Conservation (phyloP, 305 asterid species). For the Euphrasia arctica region DNA sequence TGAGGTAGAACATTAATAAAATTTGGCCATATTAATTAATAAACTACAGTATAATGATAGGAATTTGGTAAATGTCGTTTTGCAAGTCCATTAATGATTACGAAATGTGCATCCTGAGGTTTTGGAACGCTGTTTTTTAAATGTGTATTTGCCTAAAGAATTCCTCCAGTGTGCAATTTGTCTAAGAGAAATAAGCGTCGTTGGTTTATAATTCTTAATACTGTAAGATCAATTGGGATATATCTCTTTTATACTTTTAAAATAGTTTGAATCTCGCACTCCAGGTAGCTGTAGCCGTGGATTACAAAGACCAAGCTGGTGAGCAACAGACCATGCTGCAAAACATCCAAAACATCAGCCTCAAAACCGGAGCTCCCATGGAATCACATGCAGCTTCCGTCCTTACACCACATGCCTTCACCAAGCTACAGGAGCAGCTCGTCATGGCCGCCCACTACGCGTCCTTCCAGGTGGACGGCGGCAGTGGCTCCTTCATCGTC, state of each 20-base stretch:
- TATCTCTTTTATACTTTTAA: too few species aligned
- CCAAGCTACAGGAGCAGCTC: conserved; percentile 93
- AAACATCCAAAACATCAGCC: conserved; percentile 82
- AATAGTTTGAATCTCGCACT: too few species aligned
- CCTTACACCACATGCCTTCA: conserved; percentile 93
- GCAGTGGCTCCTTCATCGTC: conserved; percentile 45
- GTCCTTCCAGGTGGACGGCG: conserved; percentile 72
- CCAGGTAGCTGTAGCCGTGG: conserved; percentile 92
- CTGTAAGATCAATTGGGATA: too few species aligned
- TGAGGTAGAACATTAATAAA: too few species aligned
- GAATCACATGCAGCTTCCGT: conserved; percentile 93
- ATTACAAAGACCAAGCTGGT: conserved; percentile 90
- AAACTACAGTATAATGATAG: too few species aligned
- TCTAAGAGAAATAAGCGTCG: too few species aligned
- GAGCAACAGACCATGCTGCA: conserved; percentile 99
- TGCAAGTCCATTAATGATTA: background rate
- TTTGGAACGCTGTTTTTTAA: too few species aligned
- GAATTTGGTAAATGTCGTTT: too few species aligned
- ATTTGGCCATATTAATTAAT: too few species aligned
- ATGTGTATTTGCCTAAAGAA: too few species aligned
- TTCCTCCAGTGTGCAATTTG: too few species aligned
- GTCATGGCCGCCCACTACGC: conserved; percentile 95
- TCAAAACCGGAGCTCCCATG: conserved; percentile 98
- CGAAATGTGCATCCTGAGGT: background rate
- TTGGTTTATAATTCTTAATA: too few species aligned